These are phyloP conservation scores for Dothideomycetidae sp. DNA, from an alignment of 2,329 filamentous ascomycete genomes.

Conservation along the genomic window DNA sequence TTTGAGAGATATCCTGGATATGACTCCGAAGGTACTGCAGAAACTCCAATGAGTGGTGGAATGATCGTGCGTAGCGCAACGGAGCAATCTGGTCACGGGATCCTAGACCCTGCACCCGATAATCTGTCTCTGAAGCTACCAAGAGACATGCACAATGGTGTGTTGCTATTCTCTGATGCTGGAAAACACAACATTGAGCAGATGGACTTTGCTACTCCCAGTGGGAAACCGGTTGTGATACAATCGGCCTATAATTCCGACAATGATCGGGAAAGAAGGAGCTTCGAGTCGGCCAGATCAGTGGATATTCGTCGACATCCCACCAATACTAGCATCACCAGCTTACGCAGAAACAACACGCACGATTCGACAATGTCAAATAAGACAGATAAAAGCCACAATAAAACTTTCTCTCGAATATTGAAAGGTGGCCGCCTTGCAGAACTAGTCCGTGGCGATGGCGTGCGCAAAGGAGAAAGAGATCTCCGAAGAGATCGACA, in stretches of 20 bases:
- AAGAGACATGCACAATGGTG: too few species aligned
- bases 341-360: conserved; percentile 26
- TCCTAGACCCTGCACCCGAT: too few species aligned
- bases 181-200: not conserved
- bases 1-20: too few species aligned
- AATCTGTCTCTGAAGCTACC: too few species aligned
- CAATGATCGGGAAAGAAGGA: conserved; percentile 7
- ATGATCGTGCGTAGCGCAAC: too few species aligned
- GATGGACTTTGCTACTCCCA: not conserved
- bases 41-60: too few species aligned
- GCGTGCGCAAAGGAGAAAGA: conserved; percentile 46
- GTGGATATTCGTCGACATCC: conserved; percentile 16
- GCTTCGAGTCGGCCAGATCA: conserved; percentile 25
- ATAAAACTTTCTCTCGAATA: conserved; percentile 46
- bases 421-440: conserved; percentile 67
- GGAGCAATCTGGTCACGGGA: too few species aligned
- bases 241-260: not conserved
- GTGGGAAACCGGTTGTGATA: not conserved
- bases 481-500: conserved; percentile 44
- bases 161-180: too few species aligned
- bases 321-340: conserved; percentile 36
- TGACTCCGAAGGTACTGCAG: too few species aligned
- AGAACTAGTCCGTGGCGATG: conserved; percentile 52
- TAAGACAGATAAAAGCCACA: conserved; percentile 15
- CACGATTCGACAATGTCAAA: conserved; percentile 10